A percentile compares a stretch with the other conserved stretches of the same genome.
These are phyloP conservation scores for Gossypium sturtianum DNA, from an alignment of 345 rosid species.

Conservation along the genomic window DNA sequence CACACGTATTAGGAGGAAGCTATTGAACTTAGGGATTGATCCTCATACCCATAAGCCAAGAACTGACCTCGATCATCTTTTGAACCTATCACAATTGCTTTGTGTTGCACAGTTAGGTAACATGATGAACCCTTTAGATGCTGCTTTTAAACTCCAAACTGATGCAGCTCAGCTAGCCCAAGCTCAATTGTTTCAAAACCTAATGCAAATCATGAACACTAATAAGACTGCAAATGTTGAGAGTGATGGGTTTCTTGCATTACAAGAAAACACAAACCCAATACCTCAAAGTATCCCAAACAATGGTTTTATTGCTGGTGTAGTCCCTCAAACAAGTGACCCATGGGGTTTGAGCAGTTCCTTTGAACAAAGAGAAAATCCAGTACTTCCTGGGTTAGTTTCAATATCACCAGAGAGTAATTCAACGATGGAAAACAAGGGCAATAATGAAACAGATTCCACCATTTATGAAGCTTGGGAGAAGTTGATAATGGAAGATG, in stretches of 20 bases:
- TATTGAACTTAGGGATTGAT: constrained; percentile 73
- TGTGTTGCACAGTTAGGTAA: constrained; percentile 18
- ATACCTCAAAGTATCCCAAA: neutral
- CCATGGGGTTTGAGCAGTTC: constrained; percentile 10
- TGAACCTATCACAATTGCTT: constrained; percentile 44
- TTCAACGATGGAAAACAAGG: constrained; percentile 21
- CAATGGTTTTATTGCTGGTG: neutral
- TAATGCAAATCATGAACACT: constrained; percentile 36
- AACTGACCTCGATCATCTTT: constrained; percentile 38
- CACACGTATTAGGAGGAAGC: constrained; percentile 71
- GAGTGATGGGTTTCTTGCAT: constrained; percentile 1
- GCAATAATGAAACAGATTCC: constrained; percentile 9
- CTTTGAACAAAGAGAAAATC: constrained; percentile 27
- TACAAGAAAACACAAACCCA: constrained; percentile 2
- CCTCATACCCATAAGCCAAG: constrained; percentile 77
- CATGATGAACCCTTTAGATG: constrained; percentile 19
- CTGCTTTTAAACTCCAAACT: constrained; percentile 26
- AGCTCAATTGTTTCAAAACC: constrained; percentile 44
- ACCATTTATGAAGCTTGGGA: constrained; percentile 47
- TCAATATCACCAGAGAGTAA: constrained; percentile 25
- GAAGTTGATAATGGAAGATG: constrained; percentile 52
- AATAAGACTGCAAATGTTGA: constrained; percentile 23
- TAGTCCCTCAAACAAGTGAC: constrained; percentile 8
- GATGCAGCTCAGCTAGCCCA: constrained; percentile 49
- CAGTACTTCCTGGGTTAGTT: constrained; percentile 36